A percentile compares a stretch with the other conserved stretches of the same genome.
Evolutionary conservation across 2,329 filamentous ascomycete species (phyloP).

Genomic region (Trematosphaeria pertusa): DNA sequence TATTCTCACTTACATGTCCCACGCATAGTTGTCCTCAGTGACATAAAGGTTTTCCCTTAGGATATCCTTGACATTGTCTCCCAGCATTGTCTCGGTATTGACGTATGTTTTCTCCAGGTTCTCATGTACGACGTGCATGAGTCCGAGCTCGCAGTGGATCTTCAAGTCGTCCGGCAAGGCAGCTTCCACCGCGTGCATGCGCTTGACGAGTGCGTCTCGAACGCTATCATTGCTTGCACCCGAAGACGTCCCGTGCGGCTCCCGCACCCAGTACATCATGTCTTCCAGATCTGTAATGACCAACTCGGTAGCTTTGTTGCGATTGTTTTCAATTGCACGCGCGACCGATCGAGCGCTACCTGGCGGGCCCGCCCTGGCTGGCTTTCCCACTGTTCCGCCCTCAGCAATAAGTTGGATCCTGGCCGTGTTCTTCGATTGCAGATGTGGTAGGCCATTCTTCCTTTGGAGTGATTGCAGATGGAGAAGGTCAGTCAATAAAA

Average conservation of each 20-base stretch:
- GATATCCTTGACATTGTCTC: slow-evolving; percentile 40
- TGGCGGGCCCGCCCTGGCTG: slow-evolving; percentile 12
- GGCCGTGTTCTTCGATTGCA: slow-evolving; percentile 24
- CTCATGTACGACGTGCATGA: slow-evolving; percentile 48
- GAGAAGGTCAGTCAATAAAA: slow-evolving; percentile 31
- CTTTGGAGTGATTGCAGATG: slow-evolving; percentile 34
- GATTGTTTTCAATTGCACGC: slow-evolving; percentile 27
- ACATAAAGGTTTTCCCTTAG: slow-evolving; percentile 44
- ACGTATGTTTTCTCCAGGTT: slow-evolving; percentile 40
- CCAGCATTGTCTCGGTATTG: slow-evolving; percentile 47
- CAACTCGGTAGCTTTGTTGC: slow-evolving; percentile 27
- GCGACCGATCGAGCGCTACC: slow-evolving; percentile 31
- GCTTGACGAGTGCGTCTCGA: slow-evolving; percentile 38
- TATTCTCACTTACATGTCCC: too few species aligned
- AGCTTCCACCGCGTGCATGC: slow-evolving; percentile 29
- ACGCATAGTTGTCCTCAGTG: slow-evolving; percentile 51
- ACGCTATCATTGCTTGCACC: slow-evolving; percentile 24
- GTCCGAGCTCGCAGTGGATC: slow-evolving; percentile 33
- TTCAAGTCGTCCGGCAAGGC: slow-evolving; percentile 34
- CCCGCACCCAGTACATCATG: slow-evolving; percentile 29
- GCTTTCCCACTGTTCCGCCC: slow-evolving; percentile 5
- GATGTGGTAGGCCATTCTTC: slow-evolving; percentile 26
- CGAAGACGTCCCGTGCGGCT: slow-evolving; percentile 19
- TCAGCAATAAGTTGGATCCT: slow-evolving; percentile 29
- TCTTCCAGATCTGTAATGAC: slow-evolving; percentile 35